These are phyloP conservation scores for Xylaria sp. DNA, from an alignment of 2,329 filamentous ascomycete species.

Conservation along the genomic window DNA sequence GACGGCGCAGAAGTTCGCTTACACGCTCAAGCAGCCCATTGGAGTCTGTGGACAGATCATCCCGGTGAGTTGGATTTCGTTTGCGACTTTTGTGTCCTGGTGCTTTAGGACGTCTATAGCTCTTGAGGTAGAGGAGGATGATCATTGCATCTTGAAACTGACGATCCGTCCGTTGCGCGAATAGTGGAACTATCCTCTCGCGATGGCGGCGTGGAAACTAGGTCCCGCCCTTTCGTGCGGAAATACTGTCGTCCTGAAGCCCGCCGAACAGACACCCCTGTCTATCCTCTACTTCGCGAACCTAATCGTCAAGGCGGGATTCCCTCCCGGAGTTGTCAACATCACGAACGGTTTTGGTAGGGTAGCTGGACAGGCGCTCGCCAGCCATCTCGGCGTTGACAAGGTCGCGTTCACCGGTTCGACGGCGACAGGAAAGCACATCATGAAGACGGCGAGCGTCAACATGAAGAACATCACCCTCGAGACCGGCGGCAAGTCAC, in stretches of 20 bases:
- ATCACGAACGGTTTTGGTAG: constrained; percentile 77
- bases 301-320: constrained; percentile 77
- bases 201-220: constrained; percentile 81
- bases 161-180: background rate
- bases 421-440: constrained; percentile 75
- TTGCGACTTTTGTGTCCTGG: too few relatives aligned
- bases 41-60: constrained; percentile 81
- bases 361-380: constrained; percentile 75
- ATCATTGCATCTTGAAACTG: constrained; percentile 7
- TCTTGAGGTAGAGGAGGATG: background rate
- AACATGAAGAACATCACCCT: constrained; percentile 75
- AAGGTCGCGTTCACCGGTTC: constrained; percentile 85
- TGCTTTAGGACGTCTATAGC: background rate
- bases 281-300: constrained; percentile 73
- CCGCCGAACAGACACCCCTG: constrained; percentile 74
- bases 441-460: constrained; percentile 79
- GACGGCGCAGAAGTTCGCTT: constrained; percentile 74
- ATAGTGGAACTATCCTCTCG: constrained; percentile 56
- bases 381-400: constrained; percentile 74
- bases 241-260: constrained; percentile 72
- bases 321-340: constrained; percentile 82
- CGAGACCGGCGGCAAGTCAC: constrained; percentile 75
- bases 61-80: constrained; percentile 74
- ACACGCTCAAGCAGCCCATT: constrained; percentile 79
- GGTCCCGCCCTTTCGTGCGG: constrained; percentile 75